Evolutionary conservation across 2,329 filamentous ascomycete species (phyloP), one percentile per base, ranked within the genome.

Genomic region (Paecilomyces sp.): DNA sequence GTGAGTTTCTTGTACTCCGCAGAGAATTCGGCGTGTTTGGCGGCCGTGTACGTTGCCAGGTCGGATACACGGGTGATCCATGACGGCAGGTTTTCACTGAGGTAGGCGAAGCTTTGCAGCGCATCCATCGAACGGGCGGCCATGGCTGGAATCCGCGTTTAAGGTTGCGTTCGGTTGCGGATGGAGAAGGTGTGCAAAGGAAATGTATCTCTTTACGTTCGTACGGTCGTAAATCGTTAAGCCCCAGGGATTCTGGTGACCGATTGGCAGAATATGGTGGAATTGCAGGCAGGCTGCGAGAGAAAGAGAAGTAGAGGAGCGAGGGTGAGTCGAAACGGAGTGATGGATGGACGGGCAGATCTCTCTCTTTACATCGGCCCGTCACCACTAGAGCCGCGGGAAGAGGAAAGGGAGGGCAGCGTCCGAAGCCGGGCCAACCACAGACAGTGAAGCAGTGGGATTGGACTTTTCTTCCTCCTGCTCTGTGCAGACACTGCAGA

Each of bases 51-150:
- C 6, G 65, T 61, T 30, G 74, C 70, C n/a, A 81, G 68, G 7
- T 77, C 73, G 22, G 78, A 73, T 47, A 80, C 64, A 57, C 70
- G 72, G 50, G 64, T 66, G 53, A 79, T 73, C 79, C 79, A 81
- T n/a, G 67, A 57, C 13, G 79, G 78, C 15, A 80, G 59, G 59
- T 75, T 79, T 56, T 79, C 75, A 53, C 72, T 66, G 8, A 81
- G 70, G 62, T 75, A 71, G 63, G 74, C 67, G 64, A 81, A 80
- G 60, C 77, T 78, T 58, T 74, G 72, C 54, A 78, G 65, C 47
- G 78, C 73, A 67, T 80, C 77, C 70, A 77, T 75, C 18, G 68
- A 50, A n/a, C 22, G 22, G 22, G 41, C 24, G n/a, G 41, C 56
- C 56, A 57, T 57, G 56, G 56, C 34, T 53, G 9, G 9, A 5